Base-by-base conservation (phyloP, 345 rosid species). In the Bruguiera gymnorhiza region DNA sequence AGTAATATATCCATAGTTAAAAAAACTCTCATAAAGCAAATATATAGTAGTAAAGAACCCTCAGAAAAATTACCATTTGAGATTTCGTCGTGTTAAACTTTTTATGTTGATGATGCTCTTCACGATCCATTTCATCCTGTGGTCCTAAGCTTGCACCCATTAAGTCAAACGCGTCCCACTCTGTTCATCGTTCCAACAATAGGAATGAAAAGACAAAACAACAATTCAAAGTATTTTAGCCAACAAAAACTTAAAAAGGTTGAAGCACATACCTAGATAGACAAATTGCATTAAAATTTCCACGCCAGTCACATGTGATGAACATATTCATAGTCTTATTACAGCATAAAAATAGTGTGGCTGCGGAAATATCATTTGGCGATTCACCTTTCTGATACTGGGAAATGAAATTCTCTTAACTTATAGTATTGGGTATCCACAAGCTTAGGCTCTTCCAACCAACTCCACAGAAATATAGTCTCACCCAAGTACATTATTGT, bases 71-170 rank as follows among this genome's bases (percentile, higher is more conserved):
- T 51, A 87, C 90, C 81, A 57, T 81, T 64, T 79, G 72, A 66
- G 71, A 70, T 66, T 82, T 87, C 46, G 64, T 68, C 26, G 70
- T 75, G 61, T 73, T 34, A 73, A 71, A 66, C 69, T 81, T 70
- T 59, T 80, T 75, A 23, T 62, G 70, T 72, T 70, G 43, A 54
- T 68, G 75, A 57, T 66, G 75, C 0, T 75, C 63, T 65, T 65
- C 67, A 34, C 13, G 63, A 37, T 82, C 84, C 80, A 81, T 81
- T 32, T 77, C 82, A 79, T 79, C 68, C 70, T 70, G 46, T 26
- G 50, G 46, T 78, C 62, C 71, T 69, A 69, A 68, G 32, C 77
- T 70, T 37, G 36, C 57, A 68, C 31, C 62, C 66, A 66, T 66
- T 57, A 54, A 58, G 50, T 50, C 66, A 27, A 37, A 23, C 64